These are phyloP conservation scores for Diutina ranongensis DNA, from an alignment of 1,139 yeast species.

Conservation along the genomic window DNA sequence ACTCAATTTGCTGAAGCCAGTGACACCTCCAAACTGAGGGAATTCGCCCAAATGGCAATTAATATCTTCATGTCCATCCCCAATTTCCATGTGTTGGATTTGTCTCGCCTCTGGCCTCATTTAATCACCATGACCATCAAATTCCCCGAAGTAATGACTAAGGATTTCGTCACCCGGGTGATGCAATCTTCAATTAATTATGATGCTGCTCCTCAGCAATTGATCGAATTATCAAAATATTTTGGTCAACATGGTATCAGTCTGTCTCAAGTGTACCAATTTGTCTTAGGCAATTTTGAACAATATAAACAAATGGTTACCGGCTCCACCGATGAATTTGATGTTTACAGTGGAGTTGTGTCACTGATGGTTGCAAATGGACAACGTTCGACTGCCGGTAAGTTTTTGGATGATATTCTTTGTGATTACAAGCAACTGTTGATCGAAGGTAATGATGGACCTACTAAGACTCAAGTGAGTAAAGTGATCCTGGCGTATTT, in stretches of 20 bases:
- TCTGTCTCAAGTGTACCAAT: constrained; percentile 16
- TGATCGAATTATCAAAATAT: constrained; percentile 17
- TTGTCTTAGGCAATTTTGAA: constrained; percentile 18
- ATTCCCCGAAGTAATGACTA: constrained; percentile 20
- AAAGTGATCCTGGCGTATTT: constrained; percentile 23
- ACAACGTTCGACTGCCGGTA: constrained; percentile 38
- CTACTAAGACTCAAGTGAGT: constrained; percentile 16
- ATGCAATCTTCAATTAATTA: constrained; percentile 4
- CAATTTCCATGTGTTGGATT: constrained; percentile 18
- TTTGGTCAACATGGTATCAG: constrained; percentile 13
- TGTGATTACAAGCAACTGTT: constrained; percentile 18
- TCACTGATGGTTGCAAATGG: constrained; percentile 40
- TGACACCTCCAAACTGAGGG: constrained; percentile 33
- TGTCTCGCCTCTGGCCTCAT: constrained; percentile 17
- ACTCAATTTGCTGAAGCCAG: constrained; percentile 6
- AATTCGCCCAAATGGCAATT: constrained; percentile 51
- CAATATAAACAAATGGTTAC: constrained; percentile 12
- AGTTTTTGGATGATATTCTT: constrained; percentile 39
- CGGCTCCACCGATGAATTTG: constrained; percentile 19
- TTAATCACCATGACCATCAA: constrained; percentile 16
- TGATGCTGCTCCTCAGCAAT: constrained; percentile 7
- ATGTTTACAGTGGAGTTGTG: constrained; percentile 38
- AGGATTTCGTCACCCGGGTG: constrained; percentile 14
- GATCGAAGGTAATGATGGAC: constrained; percentile 7
- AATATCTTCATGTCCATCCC: constrained; percentile 24